Conservation (phyloP, 371 early-diverging fungal species). For the Synchytrium microbalum region DNA sequence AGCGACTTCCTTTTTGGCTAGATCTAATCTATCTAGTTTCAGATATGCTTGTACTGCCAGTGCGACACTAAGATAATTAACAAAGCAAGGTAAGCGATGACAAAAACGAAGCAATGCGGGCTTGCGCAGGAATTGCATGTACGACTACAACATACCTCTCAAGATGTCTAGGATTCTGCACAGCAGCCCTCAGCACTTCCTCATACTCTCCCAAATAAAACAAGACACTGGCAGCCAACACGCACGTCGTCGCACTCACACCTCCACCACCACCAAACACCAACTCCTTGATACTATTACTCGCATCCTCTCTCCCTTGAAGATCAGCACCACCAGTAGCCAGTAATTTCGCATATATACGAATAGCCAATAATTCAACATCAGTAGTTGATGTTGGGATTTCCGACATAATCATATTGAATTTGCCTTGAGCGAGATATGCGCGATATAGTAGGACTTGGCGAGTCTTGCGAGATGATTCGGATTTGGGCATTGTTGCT, state of each 20-base stretch:
- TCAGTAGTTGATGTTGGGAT: constrained; percentile 29
- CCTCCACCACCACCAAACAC: constrained; percentile 6
- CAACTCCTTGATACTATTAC: background rate
- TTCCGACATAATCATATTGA: constrained; percentile 50
- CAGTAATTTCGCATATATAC: constrained; percentile 36
- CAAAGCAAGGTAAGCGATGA: background rate
- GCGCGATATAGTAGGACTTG: constrained; percentile 54
- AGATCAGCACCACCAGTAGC: background rate
- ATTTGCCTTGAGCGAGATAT: constrained; percentile 57
- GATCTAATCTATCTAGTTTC: constrained; percentile 71
- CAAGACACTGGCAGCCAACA: constrained; percentile 45
- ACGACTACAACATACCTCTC: constrained; percentile 54
- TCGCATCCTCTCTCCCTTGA: background rate
- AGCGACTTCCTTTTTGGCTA: constrained; percentile 80
- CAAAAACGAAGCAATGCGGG: background rate
- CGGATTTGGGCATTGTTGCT: constrained; percentile 33
- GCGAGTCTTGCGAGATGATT: constrained; percentile 33
- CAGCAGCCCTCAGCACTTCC: constrained; percentile 58
- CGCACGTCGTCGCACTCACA: constrained; percentile 37
- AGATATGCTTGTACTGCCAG: constrained; percentile 73
- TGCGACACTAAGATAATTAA: constrained; percentile 46
- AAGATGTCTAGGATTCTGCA: constrained; percentile 61
- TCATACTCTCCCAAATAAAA: constrained; percentile 38
- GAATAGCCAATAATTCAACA: constrained; percentile 47
- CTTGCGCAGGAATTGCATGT: background rate